Conservation (phyloP, 2,329 filamentous ascomycete genomes). For the Botrytis hyacinthi region DNA sequence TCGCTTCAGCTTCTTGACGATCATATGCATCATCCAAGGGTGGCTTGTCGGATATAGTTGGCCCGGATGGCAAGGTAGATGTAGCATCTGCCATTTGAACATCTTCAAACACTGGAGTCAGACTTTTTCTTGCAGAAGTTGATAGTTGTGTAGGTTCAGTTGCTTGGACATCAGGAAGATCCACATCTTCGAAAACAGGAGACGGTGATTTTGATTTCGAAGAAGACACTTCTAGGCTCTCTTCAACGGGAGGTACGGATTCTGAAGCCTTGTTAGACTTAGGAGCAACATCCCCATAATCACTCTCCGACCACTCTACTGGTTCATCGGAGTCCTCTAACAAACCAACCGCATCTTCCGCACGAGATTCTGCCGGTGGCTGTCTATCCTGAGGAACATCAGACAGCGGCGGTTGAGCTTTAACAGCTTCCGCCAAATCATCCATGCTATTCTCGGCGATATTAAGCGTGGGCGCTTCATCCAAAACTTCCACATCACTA, state of each 20-base stretch:
- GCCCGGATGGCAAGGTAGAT: conserved; percentile 13
- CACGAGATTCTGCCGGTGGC: conserved; percentile 1
- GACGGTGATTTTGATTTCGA: conserved; percentile 41
- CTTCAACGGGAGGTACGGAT: background rate
- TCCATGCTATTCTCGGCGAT: conserved; percentile 20
- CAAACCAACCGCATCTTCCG: background rate
- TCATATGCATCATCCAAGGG: conserved; percentile 28
- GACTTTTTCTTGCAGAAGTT: conserved; percentile 24
- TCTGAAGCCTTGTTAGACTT: conserved; percentile 7
- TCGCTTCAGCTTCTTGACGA: conserved; percentile 34
- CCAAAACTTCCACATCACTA: conserved; percentile 52
- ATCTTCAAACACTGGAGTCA: conserved; percentile 33
- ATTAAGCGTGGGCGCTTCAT: conserved; percentile 42
- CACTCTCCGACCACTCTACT: conserved; percentile 55
- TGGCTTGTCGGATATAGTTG: conserved; percentile 1
- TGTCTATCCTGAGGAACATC: conserved; percentile 34
- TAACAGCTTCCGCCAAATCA: conserved; percentile 38
- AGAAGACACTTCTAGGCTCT: conserved; percentile 1
- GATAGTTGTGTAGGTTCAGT: conserved; percentile 3
- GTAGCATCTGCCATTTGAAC: conserved; percentile 24
- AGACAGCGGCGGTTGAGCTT: conserved; percentile 29
- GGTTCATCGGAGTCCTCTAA: conserved; percentile 34
- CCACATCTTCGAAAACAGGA: conserved; percentile 52
- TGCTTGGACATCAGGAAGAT: conserved; percentile 34
- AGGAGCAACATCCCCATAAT: conserved; percentile 38